Base-by-base conservation (phyloP, 2,329 filamentous ascomycete species). In the Pochonia chlamydosporia region DNA sequence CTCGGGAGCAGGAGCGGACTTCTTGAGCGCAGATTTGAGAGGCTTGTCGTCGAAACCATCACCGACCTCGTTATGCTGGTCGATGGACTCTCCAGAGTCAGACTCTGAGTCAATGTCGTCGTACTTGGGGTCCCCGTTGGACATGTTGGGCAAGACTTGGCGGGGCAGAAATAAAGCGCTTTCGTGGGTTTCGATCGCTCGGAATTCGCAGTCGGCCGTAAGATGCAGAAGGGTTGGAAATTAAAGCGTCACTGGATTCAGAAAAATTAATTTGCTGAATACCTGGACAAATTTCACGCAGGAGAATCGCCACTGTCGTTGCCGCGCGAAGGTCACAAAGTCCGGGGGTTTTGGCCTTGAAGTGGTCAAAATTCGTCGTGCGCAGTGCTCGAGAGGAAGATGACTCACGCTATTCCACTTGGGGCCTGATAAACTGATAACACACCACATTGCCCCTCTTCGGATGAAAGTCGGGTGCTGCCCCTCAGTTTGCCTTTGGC, bases 11-110 rank as follows among this genome's bases (percentile, higher is more conserved):
- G 76, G 69, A 59, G 65, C 63, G 44, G 66, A 63, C 72, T 90
- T 90, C 79, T 96, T 96, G 70, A 97, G 73, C 23, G 89, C 84
- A 40, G 91, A 88, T 79, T 95, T 95, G 62, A 83, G 69, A 48
- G 81, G 79, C 76, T 87, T 84, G 60, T 84, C 75, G 46, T 81
- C 76, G 42, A 68, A 56, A 52, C 81, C 79, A 54, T 84, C 78
- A 56, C 73, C 70, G 52, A 74, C 73, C 44, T 79, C 77, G 51
- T 81, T 73, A 51, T 79, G 71, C 56, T 39, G 35, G 20, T 82
- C 74, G 54, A 81, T 65, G 48, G 82, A 85, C 64, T 89, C 87
- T 62, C 72, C 79, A 43, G 76, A 80, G 63, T 79, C 78, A 44
- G 79, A 82, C 57, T 89, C 85, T 54, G 85, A 85, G 63, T 89